These are phyloP conservation scores for Geotrichum candidum DNA, from an alignment of 1,139 yeast species.

Conservation along the genomic window DNA sequence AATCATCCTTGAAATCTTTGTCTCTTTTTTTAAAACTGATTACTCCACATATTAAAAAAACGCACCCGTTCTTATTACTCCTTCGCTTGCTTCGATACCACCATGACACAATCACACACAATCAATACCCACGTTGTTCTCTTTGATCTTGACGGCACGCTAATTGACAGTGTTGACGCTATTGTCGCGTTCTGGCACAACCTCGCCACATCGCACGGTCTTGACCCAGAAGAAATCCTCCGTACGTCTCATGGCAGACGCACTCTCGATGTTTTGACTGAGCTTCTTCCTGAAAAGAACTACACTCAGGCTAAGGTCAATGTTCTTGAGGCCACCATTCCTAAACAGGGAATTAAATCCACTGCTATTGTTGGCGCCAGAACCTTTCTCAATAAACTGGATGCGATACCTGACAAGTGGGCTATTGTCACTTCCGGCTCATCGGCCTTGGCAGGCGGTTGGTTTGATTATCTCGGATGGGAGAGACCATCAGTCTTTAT, in stretches of 20 bases:
- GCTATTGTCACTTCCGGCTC: conserved; percentile 86
- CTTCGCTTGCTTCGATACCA: background rate
- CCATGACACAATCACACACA: background rate
- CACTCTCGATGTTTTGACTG: conserved; percentile 68
- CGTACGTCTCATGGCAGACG: conserved; percentile 78
- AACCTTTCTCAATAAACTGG: conserved; percentile 46
- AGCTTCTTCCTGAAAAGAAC: conserved; percentile 40
- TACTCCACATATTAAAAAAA: background rate
- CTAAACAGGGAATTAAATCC: conserved; percentile 66
- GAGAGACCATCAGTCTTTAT: conserved; percentile 67
- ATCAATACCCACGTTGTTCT: conserved; percentile 32
- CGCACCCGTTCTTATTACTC: background rate
- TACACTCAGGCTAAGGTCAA: conserved; percentile 70
- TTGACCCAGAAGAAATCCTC: conserved; percentile 64
- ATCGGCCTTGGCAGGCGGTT: conserved; percentile 65
- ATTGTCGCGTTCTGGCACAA: conserved; percentile 78
- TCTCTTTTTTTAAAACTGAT: background rate
- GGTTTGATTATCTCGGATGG: conserved; percentile 61
- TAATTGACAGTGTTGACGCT: conserved; percentile 76
- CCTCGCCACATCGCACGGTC: conserved; percentile 64
- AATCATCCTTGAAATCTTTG: background rate
- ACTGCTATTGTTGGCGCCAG: conserved; percentile 66
- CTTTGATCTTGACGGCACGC: conserved; percentile 82
- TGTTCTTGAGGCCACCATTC: conserved; percentile 64
- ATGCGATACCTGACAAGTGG: conserved; percentile 45